Base-by-base conservation (phyloP, 2,329 filamentous ascomycete genomes). In the Atkinsonella hypoxylon region DNA sequence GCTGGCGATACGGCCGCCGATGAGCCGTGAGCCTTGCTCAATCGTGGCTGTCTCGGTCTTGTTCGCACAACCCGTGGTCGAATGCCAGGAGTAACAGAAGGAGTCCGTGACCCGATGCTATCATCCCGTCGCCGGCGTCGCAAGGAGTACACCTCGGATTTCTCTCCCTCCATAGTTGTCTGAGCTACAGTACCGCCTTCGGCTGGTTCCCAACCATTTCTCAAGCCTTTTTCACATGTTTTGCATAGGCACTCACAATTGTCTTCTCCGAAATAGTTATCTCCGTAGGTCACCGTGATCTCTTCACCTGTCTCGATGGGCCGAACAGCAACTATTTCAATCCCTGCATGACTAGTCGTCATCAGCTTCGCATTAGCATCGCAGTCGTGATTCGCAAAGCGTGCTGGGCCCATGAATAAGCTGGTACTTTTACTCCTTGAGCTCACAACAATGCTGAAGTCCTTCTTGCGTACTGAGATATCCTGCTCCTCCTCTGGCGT, bases 311-410 rank as follows among this genome's bases (percentile, higher is more conserved):
- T 73, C 11, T 85, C 79, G 54, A 98, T 97, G 52, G 90, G 78
- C 57, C 83, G 81, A 34, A 82, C 81, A 2, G 93, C 89, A 47
- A 95, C 81, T 51, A 98, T 90, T 62, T 94, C 87, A 71, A 98
- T 96, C 36, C 89, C 89, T 52, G 90, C 83, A 51, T 84, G 81
- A 44, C 89, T 88, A 36, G 82, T 85, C 36, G 89, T 96, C 58
- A 87, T 84, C 43, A 98, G 77, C 62, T 83, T 81, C 9, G 90
- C 90, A 70, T 97, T 98, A 32, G 93, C 89, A 58, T 86, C 79
- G 69, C 93, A 98, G 66, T 98, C 93, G 68, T 98, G 93, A 63
- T 98, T 98, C 26, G 93, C 89, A 65, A 98, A 97, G 47, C 93
- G 83, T 34, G 93, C 93, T 8, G 93, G 94, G 0, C 93, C 93